Base-by-base conservation (phyloP, 495 filamentous ascomycete genomes). In the Penicillium longicatenatum region DNA sequence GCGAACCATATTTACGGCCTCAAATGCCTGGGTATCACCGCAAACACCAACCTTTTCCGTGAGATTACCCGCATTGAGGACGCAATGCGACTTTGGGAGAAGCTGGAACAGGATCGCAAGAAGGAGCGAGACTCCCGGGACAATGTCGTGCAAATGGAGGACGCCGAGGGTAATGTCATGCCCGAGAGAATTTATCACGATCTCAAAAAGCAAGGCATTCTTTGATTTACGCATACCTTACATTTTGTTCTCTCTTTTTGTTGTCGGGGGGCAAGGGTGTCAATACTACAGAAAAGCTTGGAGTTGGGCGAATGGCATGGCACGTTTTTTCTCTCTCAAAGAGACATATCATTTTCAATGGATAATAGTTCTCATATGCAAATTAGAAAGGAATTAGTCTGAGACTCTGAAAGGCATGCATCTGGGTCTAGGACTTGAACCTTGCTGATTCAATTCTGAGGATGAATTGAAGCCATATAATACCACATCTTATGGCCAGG, bases 91-190 rank as follows among this genome's bases (percentile, higher is more conserved):
- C 79, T 98, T 49, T 97, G 93, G 94, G 91, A 93, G 53, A 97
- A 97, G 77, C 87, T 98, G 24, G 87, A 93, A 73, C 75, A 85
- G 21, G 92, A 97, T 21, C 89, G 90, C 72, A 91, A 89, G 79
- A 88, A 88, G 75, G 82, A 86, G 63, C 86, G 86, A 62, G 81
- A 86, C 0, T 82, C 83, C 50, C 86, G 85, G 19, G 92, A 94
- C 29, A 90, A 89, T 47, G 84, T 98, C 1, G 90, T 96, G 31
- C 91, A 98, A 78, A 98, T 98, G 95, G 94, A 98, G 79, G 94
- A 98, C 74, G 89, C 84, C 0, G 89, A 96, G 67, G 94, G 94
- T 44, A 98, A 98, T 68, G 95, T 98, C 26, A 98, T 98, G 94
- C 94, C 95, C 0, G 89, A 96, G 78, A 95, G 95, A 78, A 91